Conservation (phyloP, 139 green algal genomes). For the Closterium sp. region DNA sequence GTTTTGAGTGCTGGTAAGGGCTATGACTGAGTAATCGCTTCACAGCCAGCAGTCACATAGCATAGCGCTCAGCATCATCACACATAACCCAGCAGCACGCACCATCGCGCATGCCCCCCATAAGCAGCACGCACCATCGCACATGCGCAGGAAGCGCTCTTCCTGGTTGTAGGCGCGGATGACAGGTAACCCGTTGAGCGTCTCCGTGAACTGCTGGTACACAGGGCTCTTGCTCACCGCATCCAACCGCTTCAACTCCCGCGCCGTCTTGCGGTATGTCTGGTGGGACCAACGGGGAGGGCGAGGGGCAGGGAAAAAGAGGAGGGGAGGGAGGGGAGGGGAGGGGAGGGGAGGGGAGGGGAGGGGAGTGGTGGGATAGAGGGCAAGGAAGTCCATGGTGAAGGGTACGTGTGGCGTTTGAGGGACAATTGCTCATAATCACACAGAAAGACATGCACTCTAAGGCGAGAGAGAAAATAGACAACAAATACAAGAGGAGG, state of each 20-base stretch:
- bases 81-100: neutral
- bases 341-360: neutral
- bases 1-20: neutral
- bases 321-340: neutral
- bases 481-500: too few species aligned
- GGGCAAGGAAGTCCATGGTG: neutral
- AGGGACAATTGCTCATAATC: too few species aligned
- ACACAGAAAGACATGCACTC: too few species aligned
- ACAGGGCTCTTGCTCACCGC: conserved; percentile 77
- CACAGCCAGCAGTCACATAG: too few species aligned
- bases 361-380: neutral
- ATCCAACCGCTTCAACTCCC: conserved; percentile 90
- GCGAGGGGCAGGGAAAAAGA: neutral
- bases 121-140: conserved; percentile 21
- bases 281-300: neutral
- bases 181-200: conserved; percentile 68
- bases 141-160: conserved; percentile 49
- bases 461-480: too few species aligned
- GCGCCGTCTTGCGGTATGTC: conserved; percentile 76
- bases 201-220: conserved; percentile 73
- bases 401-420: neutral
- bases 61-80: neutral
- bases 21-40: neutral
- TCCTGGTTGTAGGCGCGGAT: conserved; percentile 61
- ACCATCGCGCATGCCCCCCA: too few species aligned